phyloP scores from a whole-genome alignment of 2,329 filamentous ascomycete species.

The Chrysosporium queenslandicum region DNA sequence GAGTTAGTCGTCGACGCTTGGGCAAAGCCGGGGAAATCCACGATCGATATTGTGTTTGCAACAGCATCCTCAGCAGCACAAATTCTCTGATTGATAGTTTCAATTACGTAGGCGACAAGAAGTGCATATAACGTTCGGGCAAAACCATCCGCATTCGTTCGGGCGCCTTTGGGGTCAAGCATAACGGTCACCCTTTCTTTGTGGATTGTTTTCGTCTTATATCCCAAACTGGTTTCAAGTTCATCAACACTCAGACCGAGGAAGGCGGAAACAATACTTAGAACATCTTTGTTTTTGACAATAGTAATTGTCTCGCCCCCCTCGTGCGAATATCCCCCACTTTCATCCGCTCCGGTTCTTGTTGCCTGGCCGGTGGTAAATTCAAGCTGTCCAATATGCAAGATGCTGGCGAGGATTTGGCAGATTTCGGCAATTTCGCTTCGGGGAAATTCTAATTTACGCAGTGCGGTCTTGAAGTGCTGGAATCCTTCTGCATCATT shows the following conservation, averaged over 20 bases:
- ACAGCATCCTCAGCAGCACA: conserved; percentile 82
- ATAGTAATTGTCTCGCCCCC: conserved; percentile 75
- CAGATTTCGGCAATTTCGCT: conserved; percentile 95
- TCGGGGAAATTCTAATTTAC: conserved; percentile 87
- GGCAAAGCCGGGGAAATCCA: conserved; percentile 93
- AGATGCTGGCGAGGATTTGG: conserved; percentile 81
- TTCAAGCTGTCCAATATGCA: conserved; percentile 96
- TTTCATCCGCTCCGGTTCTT: conserved; percentile 71
- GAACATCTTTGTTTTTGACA: conserved; percentile 86
- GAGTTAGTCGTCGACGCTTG: conserved; percentile 76
- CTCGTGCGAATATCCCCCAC: conserved; percentile 91
- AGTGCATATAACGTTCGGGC: conserved; percentile 88
- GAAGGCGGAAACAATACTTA: conserved; percentile 85
- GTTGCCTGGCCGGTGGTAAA: conserved; percentile 77
- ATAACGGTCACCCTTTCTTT: conserved; percentile 97
- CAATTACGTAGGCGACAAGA: conserved; percentile 85
- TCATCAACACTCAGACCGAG: conserved; percentile 72
- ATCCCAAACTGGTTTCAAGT: conserved; percentile 78
- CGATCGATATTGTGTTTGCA: conserved; percentile 84
- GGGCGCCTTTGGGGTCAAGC: conserved; percentile 84
- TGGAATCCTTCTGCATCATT: conserved; percentile 94
- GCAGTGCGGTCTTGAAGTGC: conserved; percentile 89
- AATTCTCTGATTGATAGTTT: conserved; percentile 79
- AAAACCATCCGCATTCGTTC: conserved; percentile 85
- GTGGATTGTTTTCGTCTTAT: conserved; percentile 94